phyloP scores from a whole-genome alignment of 176 grass and related monocot genomes.

The Raddia guianensis region DNA sequence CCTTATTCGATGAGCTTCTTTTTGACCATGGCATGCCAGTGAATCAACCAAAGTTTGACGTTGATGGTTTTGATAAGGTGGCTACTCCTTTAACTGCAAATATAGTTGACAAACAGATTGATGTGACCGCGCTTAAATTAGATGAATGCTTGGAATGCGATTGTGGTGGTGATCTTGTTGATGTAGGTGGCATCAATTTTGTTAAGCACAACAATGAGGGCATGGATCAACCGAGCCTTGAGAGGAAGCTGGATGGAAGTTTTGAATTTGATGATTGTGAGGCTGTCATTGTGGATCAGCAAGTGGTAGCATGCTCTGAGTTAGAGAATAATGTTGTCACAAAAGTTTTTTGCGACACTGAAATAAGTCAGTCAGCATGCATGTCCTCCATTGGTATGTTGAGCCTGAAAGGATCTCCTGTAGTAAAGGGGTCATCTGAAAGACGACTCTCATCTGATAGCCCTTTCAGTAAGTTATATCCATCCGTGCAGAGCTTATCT shows the following conservation, averaged over 20 bases:
- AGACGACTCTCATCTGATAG: conserved; percentile 6
- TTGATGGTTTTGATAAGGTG: conserved; percentile 29
- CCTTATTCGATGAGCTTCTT: conserved; percentile 62
- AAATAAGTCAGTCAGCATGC: conserved; percentile 12
- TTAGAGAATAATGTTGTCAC: conserved; percentile 1
- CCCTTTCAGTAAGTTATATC: conserved; percentile 19
- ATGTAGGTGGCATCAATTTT: conserved; percentile 4
- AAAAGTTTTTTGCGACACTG: conserved; percentile 8
- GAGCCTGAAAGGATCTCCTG: neutral
- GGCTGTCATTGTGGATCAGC: conserved; percentile 24
- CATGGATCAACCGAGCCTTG: conserved; percentile 32
- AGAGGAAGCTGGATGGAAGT: conserved; percentile 40
- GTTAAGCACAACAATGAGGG: conserved; percentile 3
- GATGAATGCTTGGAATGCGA: conserved; percentile 41
- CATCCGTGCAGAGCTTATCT: conserved; percentile 21
- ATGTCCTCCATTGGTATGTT: conserved; percentile 25
- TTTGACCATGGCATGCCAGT: conserved; percentile 50
- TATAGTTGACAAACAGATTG: conserved; percentile 5
- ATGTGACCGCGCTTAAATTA: conserved; percentile 13
- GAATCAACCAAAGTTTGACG: conserved; percentile 53
- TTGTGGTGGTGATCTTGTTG: conserved; percentile 22
- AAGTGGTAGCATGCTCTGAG: conserved; percentile 22
- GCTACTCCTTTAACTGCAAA: conserved; percentile 34
- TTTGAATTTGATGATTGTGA: conserved; percentile 47
- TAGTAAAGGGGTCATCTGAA: conserved; percentile 17